These are phyloP conservation scores for Jackrogersella minutella DNA, from an alignment of 495 filamentous ascomycete genomes.

Conservation along the genomic window DNA sequence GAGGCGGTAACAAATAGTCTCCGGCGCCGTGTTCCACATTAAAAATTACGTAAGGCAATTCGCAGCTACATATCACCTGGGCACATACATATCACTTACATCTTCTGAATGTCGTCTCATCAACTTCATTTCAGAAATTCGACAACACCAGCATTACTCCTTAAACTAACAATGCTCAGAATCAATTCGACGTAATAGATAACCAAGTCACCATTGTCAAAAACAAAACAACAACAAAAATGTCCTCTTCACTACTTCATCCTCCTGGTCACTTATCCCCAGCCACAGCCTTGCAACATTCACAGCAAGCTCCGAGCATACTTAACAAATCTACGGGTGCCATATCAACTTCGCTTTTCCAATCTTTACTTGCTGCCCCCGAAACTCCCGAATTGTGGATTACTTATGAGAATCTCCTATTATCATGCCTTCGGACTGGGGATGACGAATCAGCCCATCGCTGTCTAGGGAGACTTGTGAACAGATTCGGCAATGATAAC, in stretches of 20 bases:
- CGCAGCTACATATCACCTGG: too few species aligned
- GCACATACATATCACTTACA: too few species aligned
- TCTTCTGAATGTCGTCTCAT: background rate
- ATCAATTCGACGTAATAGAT: background rate
- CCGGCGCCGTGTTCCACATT: background rate
- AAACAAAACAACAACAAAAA: conserved; percentile 36
- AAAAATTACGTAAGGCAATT: background rate
- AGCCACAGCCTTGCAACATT: conserved; percentile 67
- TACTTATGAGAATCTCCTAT: conserved; percentile 82
- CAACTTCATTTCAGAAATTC: background rate
- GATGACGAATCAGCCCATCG: conserved; percentile 78
- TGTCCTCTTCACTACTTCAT: conserved; percentile 60
- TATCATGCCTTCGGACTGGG: conserved; percentile 84
- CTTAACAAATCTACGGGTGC: conserved; percentile 61
- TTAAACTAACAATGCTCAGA: too few species aligned
- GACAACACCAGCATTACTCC: background rate
- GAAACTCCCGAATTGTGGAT: conserved; percentile 83
- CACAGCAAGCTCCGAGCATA: conserved; percentile 78
- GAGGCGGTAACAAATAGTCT: background rate
- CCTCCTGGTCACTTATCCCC: conserved; percentile 59
- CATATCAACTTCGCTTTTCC: conserved; percentile 59
- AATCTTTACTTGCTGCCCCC: conserved; percentile 60
- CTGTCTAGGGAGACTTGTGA: conserved; percentile 75
- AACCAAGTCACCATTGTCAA: background rate
- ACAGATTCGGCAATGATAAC: conserved; percentile 82